Base-by-base conservation (phyloP, 2,329 filamentous ascomycete species). In the Colletotrichum sp. region DNA sequence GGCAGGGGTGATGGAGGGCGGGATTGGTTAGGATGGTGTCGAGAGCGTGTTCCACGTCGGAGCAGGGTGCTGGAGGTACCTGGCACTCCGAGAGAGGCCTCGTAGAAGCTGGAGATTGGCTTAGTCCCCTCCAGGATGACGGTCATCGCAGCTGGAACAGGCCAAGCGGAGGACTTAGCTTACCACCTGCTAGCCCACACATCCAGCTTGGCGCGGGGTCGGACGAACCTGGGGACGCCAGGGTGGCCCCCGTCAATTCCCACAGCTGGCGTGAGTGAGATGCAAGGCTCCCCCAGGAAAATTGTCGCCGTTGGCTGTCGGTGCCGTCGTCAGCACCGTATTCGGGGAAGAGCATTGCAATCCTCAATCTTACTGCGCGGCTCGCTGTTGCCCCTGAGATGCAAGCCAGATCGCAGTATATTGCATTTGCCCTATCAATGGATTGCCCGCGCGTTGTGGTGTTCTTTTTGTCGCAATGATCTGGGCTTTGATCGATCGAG, bases 181-280 rank as follows among this genome's bases (percentile, higher is more conserved):
- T 44, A 49, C 62, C 28, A 44, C 57, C 44, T 68, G 36, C 60
- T 57, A 55, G 68, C 15, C 62, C 62, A 55, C 28, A 24, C 21
- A 72, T 16, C 72, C 69, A 65, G 52, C 76, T 77, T 76, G 69
- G 76, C 73, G 69, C 69, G 73, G 76, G 76, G 74, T 73, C 67
- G 34, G 73, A 77, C 44, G 67, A 77, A 73, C 73, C 76, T 77
- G 66, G 65, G 60, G 66, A 52, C 64, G 21, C 63, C 34, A 52
- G 57, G 69, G 32, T 73, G 9, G 15, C 59, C 67, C 71, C 28
- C 52, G 65, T 55, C 16, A 52, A 74, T 69, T 63, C 52, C 65
- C 57, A 24, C 18, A 59, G 8, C 63, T 21, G 52, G 52, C 59
- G 32, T 60, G 55, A 32, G 28, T 30, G 32, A 59, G 49, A 49